These are phyloP conservation scores for Curvularia lunata DNA, from an alignment of 2,329 filamentous ascomycete genomes.

Conservation along the genomic window DNA sequence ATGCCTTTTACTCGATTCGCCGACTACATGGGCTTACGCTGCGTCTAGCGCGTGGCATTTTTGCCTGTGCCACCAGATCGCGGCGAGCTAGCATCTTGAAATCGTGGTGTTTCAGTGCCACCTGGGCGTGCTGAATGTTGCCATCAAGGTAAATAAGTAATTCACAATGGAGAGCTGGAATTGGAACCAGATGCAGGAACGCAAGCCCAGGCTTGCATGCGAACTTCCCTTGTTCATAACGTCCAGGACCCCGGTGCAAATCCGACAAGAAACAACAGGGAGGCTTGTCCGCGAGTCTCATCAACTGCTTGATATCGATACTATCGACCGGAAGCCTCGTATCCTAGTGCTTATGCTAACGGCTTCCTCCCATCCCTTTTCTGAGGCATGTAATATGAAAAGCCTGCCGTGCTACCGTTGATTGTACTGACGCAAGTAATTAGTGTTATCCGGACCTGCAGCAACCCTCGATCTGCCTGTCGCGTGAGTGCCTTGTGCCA, in stretches of 20 bases:
- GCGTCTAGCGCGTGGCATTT: conserved; percentile 15
- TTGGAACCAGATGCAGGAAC: conserved; percentile 25
- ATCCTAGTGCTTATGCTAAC: conserved; percentile 47
- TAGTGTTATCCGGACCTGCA: conserved; percentile 38
- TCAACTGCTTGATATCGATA: conserved; percentile 28
- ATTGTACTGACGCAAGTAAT: conserved; percentile 37
- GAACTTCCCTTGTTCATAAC: conserved; percentile 36
- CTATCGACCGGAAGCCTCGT: conserved; percentile 30
- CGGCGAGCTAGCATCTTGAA: conserved; percentile 10
- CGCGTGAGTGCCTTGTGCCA: conserved; percentile 26
- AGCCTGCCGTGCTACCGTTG: conserved; percentile 30
- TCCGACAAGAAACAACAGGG: conserved; percentile 29
- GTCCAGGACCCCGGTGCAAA: conserved; percentile 34
- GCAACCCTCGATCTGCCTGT: conserved; percentile 29
- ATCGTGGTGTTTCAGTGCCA: conserved; percentile 9
- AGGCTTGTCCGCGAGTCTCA: conserved; percentile 23
- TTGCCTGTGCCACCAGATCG: conserved; percentile 20
- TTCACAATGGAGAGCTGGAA: conserved; percentile 11
- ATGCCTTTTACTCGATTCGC: conserved; percentile 22
- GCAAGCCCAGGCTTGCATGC: conserved; percentile 20
- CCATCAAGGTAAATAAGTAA: conserved; percentile 11
- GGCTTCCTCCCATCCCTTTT: conserved; percentile 37
- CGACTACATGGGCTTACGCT: conserved; percentile 34
- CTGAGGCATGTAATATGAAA: conserved; percentile 43
- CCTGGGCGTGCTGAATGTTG: conserved; percentile 15